Base-by-base conservation (phyloP, 78 protist genomes). In the Salpingoeca rosetta region DNA sequence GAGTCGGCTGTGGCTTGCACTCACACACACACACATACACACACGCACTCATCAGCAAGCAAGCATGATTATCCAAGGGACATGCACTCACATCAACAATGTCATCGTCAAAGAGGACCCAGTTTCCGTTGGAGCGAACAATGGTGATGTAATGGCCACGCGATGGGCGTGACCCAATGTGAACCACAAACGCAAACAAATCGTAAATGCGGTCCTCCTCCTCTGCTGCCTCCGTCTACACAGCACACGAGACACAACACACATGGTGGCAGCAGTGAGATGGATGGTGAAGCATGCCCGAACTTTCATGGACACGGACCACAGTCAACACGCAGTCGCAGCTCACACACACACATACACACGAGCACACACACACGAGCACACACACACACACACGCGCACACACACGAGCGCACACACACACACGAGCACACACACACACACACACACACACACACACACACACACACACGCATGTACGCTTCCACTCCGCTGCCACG, bases 61-160 rank as follows among this genome's bases (percentile, higher is more conserved):
- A 79, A 31, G 27, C 82, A 51, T 51, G 17, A 42, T 79, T 38
- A n/a, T 41, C 37, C 11, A 75, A 40, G 37, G 41, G 40, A 26
- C 11, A 27, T 10, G 38, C 35, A 79, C 86, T 11, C 82, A 88
- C 89, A 38, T 86, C 91, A 40, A 93, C 87, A 42, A 78, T 76
- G 36, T 90, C 94, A 76, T 94, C 97, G 85, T 94, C 97, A 74
- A 93, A 94, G 42, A 85, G 27, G 51, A 94, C 41, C 97, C 97
- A 94, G 36, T 84, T 56, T 11, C 83, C 90, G 82, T 89, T 57
- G 35, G 86, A 42, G 45, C 89, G 84, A 26, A 93, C 87, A 28
- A 93, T 40, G 77, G 89, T 43, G 24, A 88, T 41, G 87, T 94
- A 96, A 86, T 96, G 98, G 41, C 98, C 98, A 80, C 90, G 94